These are phyloP conservation scores for Tetrapisispora namnaoensis DNA, from an alignment of 805 yeast species.

Conservation along the genomic window DNA sequence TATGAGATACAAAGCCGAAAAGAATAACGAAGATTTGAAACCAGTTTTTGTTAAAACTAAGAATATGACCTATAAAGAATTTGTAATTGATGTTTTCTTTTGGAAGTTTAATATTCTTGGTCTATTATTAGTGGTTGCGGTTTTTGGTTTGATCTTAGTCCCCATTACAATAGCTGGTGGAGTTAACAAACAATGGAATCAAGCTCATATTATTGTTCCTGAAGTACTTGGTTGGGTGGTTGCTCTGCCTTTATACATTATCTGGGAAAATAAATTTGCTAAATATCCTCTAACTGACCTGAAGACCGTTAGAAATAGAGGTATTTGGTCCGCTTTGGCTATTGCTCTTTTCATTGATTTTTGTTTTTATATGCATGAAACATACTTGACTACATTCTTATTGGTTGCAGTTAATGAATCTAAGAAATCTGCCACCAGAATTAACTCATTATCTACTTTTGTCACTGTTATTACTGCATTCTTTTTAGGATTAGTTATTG, in stretches of 20 bases:
- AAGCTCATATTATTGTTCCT: constrained; percentile 52
- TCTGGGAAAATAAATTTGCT: constrained; percentile 50
- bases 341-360: constrained; percentile 48
- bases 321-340: constrained; percentile 51
- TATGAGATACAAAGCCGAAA: constrained; percentile 38
- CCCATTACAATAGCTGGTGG: constrained; percentile 70
- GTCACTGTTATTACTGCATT: constrained; percentile 55
- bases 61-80: constrained; percentile 14
- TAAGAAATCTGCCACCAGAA: constrained; percentile 55
- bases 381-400: constrained; percentile 52
- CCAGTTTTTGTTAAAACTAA: constrained; percentile 15
- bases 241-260: constrained; percentile 41
- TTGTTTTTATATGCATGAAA: constrained; percentile 57
- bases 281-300: constrained; percentile 48
- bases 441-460: constrained; percentile 51
- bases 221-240: constrained; percentile 45
- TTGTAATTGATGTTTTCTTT: constrained; percentile 32
- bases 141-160: constrained; percentile 49
- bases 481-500: constrained; percentile 45
- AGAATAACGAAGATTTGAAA: constrained; percentile 31
- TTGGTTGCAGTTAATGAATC: constrained; percentile 48
- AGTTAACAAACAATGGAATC: constrained; percentile 38
- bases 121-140: constrained; percentile 39
- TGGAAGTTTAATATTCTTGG: constrained; percentile 60
- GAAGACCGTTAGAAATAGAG: constrained; percentile 46